A percentile compares a stretch with the other conserved stretches of the same genome.
Conservation (phyloP, 169 alveolate genomes). For the Amoebophrya sp. region DNA sequence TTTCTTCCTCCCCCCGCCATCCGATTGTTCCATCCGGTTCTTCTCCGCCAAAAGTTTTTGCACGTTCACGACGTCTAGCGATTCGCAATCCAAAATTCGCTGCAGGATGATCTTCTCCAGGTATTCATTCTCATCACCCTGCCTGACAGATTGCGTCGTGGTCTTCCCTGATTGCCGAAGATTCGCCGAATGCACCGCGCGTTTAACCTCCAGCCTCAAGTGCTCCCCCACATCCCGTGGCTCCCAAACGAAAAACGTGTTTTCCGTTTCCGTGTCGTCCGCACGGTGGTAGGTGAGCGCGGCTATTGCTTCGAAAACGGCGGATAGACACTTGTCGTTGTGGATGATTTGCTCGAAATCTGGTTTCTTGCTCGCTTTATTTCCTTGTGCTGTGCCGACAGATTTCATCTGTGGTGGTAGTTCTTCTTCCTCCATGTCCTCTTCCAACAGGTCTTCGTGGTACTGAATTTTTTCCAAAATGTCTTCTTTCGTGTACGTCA, state of each 20-base stretch:
- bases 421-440: not conserved
- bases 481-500: not conserved
- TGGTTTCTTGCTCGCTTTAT: not conserved
- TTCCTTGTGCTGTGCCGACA: not conserved
- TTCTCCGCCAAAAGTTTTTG: not conserved
- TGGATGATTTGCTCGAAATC: not conserved
- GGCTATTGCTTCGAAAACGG: not conserved
- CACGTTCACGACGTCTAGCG: not conserved
- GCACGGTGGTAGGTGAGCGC: not conserved
- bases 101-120: not conserved
- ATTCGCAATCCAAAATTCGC: not conserved
- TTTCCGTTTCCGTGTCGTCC: not conserved
- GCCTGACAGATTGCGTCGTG: not conserved
- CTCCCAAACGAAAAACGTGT: not conserved
- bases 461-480: not conserved
- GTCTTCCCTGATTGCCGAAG: not conserved
- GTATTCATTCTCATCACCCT: not conserved
- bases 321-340: not conserved
- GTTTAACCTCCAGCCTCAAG: not conserved
- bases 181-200: not conserved
- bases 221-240: not conserved
- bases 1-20: no score
- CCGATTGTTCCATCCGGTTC: not conserved
- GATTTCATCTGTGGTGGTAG: not conserved
- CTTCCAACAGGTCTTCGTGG: not conserved